Conservation (phyloP, 139 green algal species). For the Limnomonas spitsbergensis region DNA sequence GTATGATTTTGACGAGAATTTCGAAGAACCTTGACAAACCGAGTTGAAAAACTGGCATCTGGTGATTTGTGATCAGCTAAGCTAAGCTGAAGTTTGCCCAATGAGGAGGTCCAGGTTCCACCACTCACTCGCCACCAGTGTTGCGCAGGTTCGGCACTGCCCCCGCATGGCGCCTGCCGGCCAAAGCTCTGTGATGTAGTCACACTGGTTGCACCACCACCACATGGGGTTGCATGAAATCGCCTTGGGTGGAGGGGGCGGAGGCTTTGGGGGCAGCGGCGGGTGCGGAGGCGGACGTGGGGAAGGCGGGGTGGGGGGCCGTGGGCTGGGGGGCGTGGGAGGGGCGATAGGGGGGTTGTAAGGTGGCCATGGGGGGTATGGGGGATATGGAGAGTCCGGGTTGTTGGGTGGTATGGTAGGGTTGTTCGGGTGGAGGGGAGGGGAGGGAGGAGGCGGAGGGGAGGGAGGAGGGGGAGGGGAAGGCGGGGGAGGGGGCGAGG, state of each 20-base stretch:
- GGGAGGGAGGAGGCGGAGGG: neutral
- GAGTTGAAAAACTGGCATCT: too few relatives aligned
- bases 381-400: neutral
- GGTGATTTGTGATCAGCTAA: too few relatives aligned
- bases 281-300: neutral
- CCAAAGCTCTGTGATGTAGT: slow-evolving; percentile 5
- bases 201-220: slow-evolving; percentile 10
- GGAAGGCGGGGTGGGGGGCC: neutral
- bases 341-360: neutral
- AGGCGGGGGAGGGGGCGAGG: neutral
- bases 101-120: too few relatives aligned
- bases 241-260: neutral
- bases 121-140: neutral
- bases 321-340: neutral
- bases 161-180: neutral
- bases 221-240: neutral
- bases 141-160: neutral
- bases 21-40: too few relatives aligned
- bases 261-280: neutral
- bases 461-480: slow-evolving; percentile 11
- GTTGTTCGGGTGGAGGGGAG: neutral
- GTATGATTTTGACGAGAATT: too few relatives aligned
- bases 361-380: slow-evolving; percentile 6
- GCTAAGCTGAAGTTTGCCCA: too few relatives aligned
- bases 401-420: neutral